Evolutionary conservation across 306 rosid species (phyloP).

Genomic region (Cucumis hystrix): DNA sequence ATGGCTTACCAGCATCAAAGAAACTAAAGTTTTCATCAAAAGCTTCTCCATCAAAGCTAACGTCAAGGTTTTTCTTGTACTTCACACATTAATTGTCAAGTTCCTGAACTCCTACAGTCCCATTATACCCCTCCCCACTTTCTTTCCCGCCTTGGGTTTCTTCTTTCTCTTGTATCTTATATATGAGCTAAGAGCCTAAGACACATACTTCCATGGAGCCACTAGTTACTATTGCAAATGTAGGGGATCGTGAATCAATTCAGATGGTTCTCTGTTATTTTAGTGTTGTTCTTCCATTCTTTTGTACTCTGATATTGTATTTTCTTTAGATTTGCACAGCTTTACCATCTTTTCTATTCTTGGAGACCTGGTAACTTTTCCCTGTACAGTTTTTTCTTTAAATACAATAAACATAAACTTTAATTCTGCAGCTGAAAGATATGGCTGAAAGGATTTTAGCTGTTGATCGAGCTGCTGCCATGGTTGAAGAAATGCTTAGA

Average conservation of each 20-base stretch:
- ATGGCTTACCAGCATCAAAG: background rate
- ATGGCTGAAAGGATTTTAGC: slow-evolving; percentile 72
- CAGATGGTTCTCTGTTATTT: background rate
- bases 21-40: background rate
- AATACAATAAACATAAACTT: slow-evolving; percentile 1
- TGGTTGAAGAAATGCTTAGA: slow-evolving; percentile 88
- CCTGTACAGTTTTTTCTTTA: slow-evolving; percentile 9
- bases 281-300: background rate
- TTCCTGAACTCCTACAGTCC: background rate
- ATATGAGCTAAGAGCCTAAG: too few species aligned
- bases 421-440: slow-evolving; percentile 60
- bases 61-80: background rate
- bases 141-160: too few species aligned
- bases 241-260: background rate
- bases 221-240: background rate
- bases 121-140: background rate
- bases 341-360: background rate
- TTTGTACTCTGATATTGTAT: background rate
- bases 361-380: slow-evolving; percentile 1
- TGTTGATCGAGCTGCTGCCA: slow-evolving; percentile 85
- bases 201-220: background rate
- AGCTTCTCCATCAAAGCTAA: background rate
- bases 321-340: background rate
- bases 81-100: background rate
- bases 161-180: too few species aligned